phyloP scores from a whole-genome alignment of 305 asterid species.

The Rubia occidens region DNA sequence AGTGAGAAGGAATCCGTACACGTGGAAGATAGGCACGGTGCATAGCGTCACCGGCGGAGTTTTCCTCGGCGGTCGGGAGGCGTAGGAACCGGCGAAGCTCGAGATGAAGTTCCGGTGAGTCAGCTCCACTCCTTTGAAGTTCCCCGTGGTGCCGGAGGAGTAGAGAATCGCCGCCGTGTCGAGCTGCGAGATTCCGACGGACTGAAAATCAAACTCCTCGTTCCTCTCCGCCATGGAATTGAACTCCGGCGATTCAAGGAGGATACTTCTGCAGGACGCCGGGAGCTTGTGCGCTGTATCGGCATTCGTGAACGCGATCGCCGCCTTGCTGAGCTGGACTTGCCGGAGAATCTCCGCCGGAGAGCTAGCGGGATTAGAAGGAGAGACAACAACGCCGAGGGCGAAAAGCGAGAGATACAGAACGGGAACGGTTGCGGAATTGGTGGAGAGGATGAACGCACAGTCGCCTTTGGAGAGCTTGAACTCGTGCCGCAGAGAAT shows the following conservation, averaged over 20 bases:
- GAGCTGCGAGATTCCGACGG: conserved; percentile 18
- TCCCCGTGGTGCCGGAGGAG: conserved; percentile 65
- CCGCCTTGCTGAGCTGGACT: conserved; percentile 11
- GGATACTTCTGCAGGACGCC: background rate
- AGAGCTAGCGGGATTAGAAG: conserved; percentile 14
- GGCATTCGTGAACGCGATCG: conserved; percentile 11
- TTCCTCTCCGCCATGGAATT: background rate
- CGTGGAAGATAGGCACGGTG: conserved; percentile 40
- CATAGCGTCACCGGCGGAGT: conserved; percentile 29
- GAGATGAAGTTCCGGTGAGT: conserved; percentile 49
- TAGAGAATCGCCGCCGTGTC: conserved; percentile 51
- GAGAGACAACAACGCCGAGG: conserved; percentile 15
- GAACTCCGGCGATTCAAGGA: conserved; percentile 16
- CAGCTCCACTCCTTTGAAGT: conserved; percentile 42
- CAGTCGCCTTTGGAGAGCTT: conserved; percentile 14
- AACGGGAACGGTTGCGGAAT: conserved; percentile 11
- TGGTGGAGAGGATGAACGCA: conserved; percentile 13
- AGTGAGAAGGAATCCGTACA: conserved; percentile 32
- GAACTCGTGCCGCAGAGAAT: conserved; percentile 4
- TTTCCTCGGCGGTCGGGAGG: conserved; percentile 16
- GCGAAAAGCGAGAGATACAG: conserved; percentile 12
- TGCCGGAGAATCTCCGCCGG: conserved; percentile 13
- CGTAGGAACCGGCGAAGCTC: conserved; percentile 16
- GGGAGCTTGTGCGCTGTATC: conserved; percentile 13
- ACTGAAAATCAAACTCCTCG: background rate